Evolutionary conservation across 495 filamentous ascomycete species (phyloP).

Genomic region (Aspergillus heteromorphus): DNA sequence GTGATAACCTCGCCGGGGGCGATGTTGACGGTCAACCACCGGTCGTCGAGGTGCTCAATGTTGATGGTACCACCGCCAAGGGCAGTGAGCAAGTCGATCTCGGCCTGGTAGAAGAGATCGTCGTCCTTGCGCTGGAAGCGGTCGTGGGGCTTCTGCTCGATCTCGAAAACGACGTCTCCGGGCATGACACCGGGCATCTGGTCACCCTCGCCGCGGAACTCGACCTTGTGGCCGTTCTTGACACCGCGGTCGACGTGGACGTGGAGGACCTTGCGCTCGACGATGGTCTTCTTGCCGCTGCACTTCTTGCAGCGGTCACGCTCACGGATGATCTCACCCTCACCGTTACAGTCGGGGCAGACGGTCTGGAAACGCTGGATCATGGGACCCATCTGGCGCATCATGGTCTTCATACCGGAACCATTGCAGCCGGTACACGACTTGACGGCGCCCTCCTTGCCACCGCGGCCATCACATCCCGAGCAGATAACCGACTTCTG

Average conservation of each 20-base stretch:
- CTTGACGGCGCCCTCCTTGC: slow-evolving; percentile 94
- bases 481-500: slow-evolving; percentile 97
- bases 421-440: slow-evolving; percentile 88
- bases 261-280: slow-evolving; percentile 96
- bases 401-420: slow-evolving; percentile 98
- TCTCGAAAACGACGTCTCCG: slow-evolving; percentile 95
- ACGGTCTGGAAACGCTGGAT: slow-evolving; percentile 99
- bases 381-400: slow-evolving; percentile 99
- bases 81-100: slow-evolving; percentile 94
- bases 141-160: slow-evolving; percentile 93
- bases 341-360: slow-evolving; percentile 95
- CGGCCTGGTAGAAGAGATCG: slow-evolving; percentile 90
- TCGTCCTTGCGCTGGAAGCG: slow-evolving; percentile 96
- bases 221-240: slow-evolving; percentile 86
- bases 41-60: slow-evolving; percentile 94
- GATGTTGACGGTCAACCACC: slow-evolving; percentile 90
- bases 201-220: slow-evolving; percentile 94
- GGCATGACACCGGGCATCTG: slow-evolving; percentile 89
- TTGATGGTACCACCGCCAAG: slow-evolving; percentile 82
- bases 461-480: slow-evolving; percentile 91
- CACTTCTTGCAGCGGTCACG: slow-evolving; percentile 95
- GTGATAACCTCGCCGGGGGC: slow-evolving; percentile 88
- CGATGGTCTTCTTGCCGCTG: slow-evolving; percentile 91
- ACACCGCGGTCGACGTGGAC: slow-evolving; percentile 97
- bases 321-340: slow-evolving; percentile 92